A percentile compares a stretch with the other conserved stretches of the same genome.
These are phyloP conservation scores for Stylonectria norvegica DNA, from an alignment of 2,329 filamentous ascomycete species.

Conservation along the genomic window DNA sequence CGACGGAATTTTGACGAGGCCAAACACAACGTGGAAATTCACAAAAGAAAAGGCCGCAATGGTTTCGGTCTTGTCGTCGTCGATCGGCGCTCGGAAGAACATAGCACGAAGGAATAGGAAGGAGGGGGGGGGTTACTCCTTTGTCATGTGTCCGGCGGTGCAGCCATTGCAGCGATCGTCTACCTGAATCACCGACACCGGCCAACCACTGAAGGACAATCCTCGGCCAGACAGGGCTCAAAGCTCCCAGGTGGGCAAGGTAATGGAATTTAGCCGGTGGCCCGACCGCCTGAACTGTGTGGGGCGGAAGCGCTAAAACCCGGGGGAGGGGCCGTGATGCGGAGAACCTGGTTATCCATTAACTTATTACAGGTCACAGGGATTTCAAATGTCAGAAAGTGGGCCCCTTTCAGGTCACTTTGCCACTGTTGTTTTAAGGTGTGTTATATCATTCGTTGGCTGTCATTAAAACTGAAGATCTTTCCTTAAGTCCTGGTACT, in stretches of 20 bases:
- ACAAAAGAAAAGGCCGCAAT: no score
- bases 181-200: neutral
- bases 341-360: neutral
- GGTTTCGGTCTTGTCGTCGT: no score
- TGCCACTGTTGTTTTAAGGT: no score
- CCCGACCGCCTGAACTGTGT: neutral
- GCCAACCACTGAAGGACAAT: neutral
- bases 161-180: neutral
- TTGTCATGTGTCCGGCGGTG: neutral
- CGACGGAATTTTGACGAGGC: no score
- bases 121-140: neutral
- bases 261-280: slow-evolving; percentile 1
- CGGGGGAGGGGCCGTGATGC: slow-evolving; percentile 1
- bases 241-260: neutral
- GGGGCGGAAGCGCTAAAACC: slow-evolving; percentile 3
- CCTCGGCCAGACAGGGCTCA: neutral
- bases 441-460: no score
- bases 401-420: no score
- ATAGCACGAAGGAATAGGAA: neutral
- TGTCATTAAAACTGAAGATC: no score
- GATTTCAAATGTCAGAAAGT: no score
- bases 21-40: no score
- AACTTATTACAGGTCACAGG: no score
- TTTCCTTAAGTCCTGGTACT: no score
- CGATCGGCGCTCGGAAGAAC: no score